phyloP scores from a whole-genome alignment of 371 early-diverging fungal species.

The Mortierella sp. region DNA sequence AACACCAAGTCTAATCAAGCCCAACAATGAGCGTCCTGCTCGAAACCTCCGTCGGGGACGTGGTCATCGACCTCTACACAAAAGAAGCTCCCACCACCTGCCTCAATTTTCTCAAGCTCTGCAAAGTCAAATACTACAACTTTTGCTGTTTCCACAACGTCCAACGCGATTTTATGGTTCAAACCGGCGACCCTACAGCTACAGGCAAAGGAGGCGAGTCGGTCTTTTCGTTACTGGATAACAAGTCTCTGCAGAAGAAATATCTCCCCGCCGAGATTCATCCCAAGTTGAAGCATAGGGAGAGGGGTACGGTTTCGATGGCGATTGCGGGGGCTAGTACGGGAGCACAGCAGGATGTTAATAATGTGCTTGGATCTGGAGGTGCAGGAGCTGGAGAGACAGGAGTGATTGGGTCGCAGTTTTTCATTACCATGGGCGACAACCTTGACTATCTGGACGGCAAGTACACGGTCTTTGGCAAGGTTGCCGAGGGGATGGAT shows the following conservation, averaged over 20 bases:
- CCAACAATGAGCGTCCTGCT: constrained; percentile 75
- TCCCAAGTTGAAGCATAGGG: constrained; percentile 88
- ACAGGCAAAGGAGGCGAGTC: constrained; percentile 88
- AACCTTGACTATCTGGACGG: constrained; percentile 93
- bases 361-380: constrained; percentile 49
- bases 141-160: constrained; percentile 89
- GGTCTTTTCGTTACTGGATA: constrained; percentile 73
- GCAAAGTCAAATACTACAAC: constrained; percentile 96
- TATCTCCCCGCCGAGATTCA: constrained; percentile 90
- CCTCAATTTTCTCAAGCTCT: constrained; percentile 93
- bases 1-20: not conserved
- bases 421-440: constrained; percentile 95
- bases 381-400: constrained; percentile 60
- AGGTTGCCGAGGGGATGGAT: constrained; percentile 95
- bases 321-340: constrained; percentile 68
- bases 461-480: constrained; percentile 98
- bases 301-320: constrained; percentile 90
- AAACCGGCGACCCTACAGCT: constrained; percentile 90
- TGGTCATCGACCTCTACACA: constrained; percentile 93
- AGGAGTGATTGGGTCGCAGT: constrained; percentile 89
- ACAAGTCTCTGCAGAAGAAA: constrained; percentile 41
- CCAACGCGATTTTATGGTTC: constrained; percentile 91
- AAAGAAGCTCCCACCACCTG: constrained; percentile 83
- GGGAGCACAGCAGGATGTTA: constrained; percentile 45
- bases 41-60: constrained; percentile 94